Evolutionary conservation across 176 grass and related monocot species (phyloP), one percentile per base, ranked within the genome.

Genomic region (Puya raimondii): DNA sequence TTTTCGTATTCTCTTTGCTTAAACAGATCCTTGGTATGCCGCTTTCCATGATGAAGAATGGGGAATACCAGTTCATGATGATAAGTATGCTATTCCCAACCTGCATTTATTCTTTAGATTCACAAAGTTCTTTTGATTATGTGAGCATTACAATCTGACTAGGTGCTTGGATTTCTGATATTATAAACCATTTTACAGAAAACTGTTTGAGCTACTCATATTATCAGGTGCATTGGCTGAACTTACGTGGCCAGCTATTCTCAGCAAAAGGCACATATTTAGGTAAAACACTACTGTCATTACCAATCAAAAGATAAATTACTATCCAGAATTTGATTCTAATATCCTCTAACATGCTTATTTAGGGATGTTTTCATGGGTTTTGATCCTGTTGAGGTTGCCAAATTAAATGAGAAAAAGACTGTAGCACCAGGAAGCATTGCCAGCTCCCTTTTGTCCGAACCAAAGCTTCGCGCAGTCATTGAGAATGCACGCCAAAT

Each of bases 1-100:
- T 64, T 50, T 42, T 42, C 70, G 1, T 51, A 25, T 64, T 77
- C 52, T 75, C 66, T 23, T 69, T 72, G 23, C 56, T 65, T 56
- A 52, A 84, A 69, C 80, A 99, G 94, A 91, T 81, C 66, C 89
- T 67, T 82, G 72, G 67, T 88, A 99, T 81, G 72, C 73, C 76
- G 64, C 80, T 84, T 99, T 93, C 66, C 89, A 99, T 84, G 94
- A 99, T 71, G 87, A 88, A 84, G 94, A 99, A 70, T 99, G 94
- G 94, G 94, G 89, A 63, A 72, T 99, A 80, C 90, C 89, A 17
- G 72, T 88, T 25, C 94, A 99, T 69, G 76, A 88, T 68, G 94
- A 99, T 64, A 90, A 84, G 94, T 93, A 84, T 68, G 79, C 25
- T 53, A 61, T 15, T 42, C 54, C 59, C 20, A 58, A 29, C 70